Conservation (phyloP, 192 early-diverging fungal species). For the Glomus cerebriforme region DNA sequence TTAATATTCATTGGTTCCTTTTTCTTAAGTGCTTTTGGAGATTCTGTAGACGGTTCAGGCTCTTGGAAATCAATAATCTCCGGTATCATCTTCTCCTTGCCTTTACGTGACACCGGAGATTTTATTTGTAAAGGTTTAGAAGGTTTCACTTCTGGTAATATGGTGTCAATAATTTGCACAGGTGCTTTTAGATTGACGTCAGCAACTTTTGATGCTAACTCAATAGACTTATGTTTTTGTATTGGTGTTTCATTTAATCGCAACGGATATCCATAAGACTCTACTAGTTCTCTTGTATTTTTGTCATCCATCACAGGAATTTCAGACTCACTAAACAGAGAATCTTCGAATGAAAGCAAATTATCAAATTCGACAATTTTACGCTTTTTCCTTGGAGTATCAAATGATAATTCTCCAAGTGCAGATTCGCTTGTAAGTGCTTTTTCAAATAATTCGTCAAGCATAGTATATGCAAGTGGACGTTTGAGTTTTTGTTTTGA, state of each 20-base stretch:
- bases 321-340: background rate
- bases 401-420: background rate
- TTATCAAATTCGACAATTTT: background rate
- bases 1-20: background rate
- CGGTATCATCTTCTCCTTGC: slow-evolving; percentile 6
- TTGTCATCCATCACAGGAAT: background rate
- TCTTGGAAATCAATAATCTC: background rate
- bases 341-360: background rate
- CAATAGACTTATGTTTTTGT: background rate
- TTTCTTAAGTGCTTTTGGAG: background rate
- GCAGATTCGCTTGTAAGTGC: background rate
- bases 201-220: background rate
- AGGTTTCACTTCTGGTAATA: background rate
- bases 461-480: background rate
- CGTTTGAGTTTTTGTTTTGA: background rate
- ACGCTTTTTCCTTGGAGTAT: background rate
- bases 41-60: background rate
- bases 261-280: background rate
- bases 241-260: background rate
- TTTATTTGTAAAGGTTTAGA: background rate
- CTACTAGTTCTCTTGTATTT: background rate
- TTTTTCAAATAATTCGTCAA: background rate
- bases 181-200: background rate
- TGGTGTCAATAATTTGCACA: background rate
- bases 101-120: background rate